These are phyloP conservation scores for Aspergillus floridensis DNA, from an alignment of 2,329 filamentous ascomycete species.

Conservation along the genomic window DNA sequence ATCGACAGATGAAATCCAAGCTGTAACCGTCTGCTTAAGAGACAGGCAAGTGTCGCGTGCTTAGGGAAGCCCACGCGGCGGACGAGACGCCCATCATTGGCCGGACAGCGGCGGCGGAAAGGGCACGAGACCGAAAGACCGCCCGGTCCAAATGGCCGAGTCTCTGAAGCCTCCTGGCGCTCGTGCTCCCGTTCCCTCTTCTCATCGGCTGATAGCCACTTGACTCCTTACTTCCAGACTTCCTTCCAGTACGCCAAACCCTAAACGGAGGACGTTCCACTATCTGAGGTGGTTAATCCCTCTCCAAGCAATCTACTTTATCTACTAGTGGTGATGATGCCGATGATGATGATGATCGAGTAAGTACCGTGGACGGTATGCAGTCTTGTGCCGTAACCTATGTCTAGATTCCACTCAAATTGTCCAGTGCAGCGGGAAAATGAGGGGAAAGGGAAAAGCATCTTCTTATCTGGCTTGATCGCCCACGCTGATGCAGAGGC, in stretches of 20 bases:
- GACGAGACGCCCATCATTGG: slow-evolving; percentile 27
- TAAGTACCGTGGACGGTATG: not conserved
- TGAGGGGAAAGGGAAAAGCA: not conserved
- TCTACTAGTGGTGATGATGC: no score
- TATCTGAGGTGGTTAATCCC: not conserved
- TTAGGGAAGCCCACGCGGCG: slow-evolving; percentile 32
- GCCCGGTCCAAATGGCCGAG: slow-evolving; percentile 23
- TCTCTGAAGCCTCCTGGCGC: slow-evolving; percentile 7
- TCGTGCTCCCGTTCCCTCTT: slow-evolving; percentile 18
- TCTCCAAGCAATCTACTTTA: not conserved
- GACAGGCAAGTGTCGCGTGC: slow-evolving; percentile 35
- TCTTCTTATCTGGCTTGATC: not conserved
- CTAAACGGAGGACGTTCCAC: no score
- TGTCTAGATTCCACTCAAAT: not conserved
- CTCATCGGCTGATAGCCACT: slow-evolving; percentile 11
- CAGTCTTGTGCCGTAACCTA: not conserved
- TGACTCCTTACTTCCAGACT: no score
- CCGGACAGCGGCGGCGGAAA: slow-evolving; percentile 12
- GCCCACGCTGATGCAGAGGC: not conserved
- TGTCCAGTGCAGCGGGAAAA: not conserved
- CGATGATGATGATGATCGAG: no score
- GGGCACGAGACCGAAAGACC: slow-evolving; percentile 26
- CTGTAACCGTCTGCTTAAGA: no score
- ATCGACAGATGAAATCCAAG: not conserved
- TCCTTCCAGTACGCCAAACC: no score